Evolutionary conservation across 495 filamentous ascomycete genomes (phyloP), one percentile per base, ranked within the genome.

Genomic region (Neurospora sublineolata): DNA sequence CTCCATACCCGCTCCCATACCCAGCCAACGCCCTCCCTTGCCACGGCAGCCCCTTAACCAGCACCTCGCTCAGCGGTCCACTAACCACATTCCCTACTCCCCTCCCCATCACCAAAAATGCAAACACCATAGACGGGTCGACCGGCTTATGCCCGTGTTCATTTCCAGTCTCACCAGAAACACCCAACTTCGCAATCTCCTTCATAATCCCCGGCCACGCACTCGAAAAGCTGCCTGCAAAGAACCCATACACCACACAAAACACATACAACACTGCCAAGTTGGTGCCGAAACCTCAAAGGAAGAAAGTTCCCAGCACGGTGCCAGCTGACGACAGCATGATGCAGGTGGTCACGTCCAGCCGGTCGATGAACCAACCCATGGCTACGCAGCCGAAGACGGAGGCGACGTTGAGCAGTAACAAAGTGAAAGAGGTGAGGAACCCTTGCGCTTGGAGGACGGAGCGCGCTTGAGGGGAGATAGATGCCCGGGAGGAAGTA

Each of bases 401-500:
- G 1, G 84, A 83, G 1, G 88, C 84, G 6, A 84, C 82, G 74
- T 90, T 90, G 76, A 90, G 79, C 30, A 91, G 76, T 7, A 87
- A 79, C 16, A 91, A 75, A 3, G 87, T 82, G 60, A 89, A 70
- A 1, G 87, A 85, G 5, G 85, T 81, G 7, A 82, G 79, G 8
- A 83, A 80, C 30, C 81, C 81, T 0, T 58, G 46, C 3, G 86
- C 76, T n/a, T 83, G 81, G 14, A 88, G 77, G 1, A 79, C 75
- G 8, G 82, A 77, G 14, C 84, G 76, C 1, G 86, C 88, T 76
- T 89, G 86, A 84, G 3, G 89, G 87, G 1, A 93, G 83, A 77
- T 90, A 93, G 37, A 89, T 87, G 7, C 82, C 82, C 0, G 90
- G 90, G 2, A 93, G 80, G 79, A 92, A 91, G 77, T 87, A 92